Percentiles rank a stretch among this genome's conserved stretches.
Evolutionary conservation across 2,329 filamentous ascomycete species (phyloP).

Genomic region (Alternaria atra): DNA sequence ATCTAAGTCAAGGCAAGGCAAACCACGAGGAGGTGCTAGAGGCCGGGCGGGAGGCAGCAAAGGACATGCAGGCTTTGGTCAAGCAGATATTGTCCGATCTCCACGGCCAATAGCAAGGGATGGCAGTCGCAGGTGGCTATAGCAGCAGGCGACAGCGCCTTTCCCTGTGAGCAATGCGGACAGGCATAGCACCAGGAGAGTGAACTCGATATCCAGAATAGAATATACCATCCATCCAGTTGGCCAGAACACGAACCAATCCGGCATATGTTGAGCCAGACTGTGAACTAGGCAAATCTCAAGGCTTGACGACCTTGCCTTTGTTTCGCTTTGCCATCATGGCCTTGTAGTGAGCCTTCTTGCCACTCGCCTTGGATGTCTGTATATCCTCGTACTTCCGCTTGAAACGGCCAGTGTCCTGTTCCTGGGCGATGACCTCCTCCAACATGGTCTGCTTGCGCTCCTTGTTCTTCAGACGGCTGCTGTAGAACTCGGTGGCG

Average conservation of each 20-base stretch:
- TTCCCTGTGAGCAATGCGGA: not conserved
- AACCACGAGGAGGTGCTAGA: slow-evolving; percentile 73
- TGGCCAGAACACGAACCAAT: not conserved
- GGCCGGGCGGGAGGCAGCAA: slow-evolving; percentile 66
- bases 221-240: not conserved
- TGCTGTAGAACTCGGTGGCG: slow-evolving; percentile 85
- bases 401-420: slow-evolving; percentile 76
- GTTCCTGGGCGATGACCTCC: slow-evolving; percentile 77
- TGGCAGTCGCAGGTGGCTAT: not conserved
- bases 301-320: slow-evolving; percentile 47
- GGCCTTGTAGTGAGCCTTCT: slow-evolving; percentile 88
- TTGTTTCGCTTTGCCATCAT: slow-evolving; percentile 68
- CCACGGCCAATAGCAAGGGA: slow-evolving; percentile 27
- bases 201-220: not conserved
- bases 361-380: slow-evolving; percentile 81
- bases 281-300: slow-evolving; percentile 20
- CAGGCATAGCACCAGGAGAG: not conserved
- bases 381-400: slow-evolving; percentile 89
- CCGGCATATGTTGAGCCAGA: not conserved
- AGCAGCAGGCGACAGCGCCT: not conserved
- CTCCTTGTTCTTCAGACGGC: slow-evolving; percentile 84
- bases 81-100: slow-evolving; percentile 57
- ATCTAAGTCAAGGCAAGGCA: slow-evolving; percentile 67
- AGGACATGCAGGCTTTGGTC: slow-evolving; percentile 67
- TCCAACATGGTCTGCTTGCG: slow-evolving; percentile 87